Evolutionary conservation across 441 rosid genomes (phyloP).

Genomic region (Adansonia gregorii): DNA sequence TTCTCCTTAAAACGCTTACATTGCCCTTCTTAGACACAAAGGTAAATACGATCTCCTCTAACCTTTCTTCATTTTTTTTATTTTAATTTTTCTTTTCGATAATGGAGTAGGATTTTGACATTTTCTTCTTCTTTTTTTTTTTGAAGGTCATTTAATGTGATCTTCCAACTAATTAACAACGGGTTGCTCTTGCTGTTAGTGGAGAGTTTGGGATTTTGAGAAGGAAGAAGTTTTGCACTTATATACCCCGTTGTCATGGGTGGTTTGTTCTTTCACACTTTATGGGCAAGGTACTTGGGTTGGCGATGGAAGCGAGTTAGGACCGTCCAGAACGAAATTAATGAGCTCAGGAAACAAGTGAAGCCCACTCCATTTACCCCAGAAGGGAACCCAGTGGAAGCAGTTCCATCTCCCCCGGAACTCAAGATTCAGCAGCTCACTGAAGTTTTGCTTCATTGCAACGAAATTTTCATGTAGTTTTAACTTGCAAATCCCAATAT

Average conservation of each 20-base stretch:
- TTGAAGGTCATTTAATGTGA: not conserved
- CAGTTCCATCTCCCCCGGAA: conserved; percentile 61
- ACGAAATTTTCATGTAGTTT: not conserved
- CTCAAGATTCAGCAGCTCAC: conserved; percentile 70
- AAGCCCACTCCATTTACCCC: conserved; percentile 78
- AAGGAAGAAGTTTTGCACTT: conserved; percentile 82
- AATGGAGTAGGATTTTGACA: not conserved
- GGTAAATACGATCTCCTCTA: conserved; percentile 34
- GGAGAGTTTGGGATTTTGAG: conserved; percentile 77
- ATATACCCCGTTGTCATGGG: conserved; percentile 78
- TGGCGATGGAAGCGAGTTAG: conserved; percentile 97
- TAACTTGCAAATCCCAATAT: not conserved
- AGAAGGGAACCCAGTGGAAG: conserved; percentile 61
- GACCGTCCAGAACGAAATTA: conserved; percentile 72
- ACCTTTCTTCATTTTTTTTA: not conserved
- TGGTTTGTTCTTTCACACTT: conserved; percentile 64
- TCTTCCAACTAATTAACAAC: conserved; percentile 29
- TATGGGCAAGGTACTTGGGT: conserved; percentile 85
- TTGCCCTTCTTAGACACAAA: conserved; percentile 65
- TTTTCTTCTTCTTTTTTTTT: not conserved
- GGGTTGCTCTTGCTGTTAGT: conserved; percentile 75
- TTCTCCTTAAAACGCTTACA: conserved; percentile 58
- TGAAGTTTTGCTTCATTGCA: conserved; percentile 48
- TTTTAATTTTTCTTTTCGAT: not conserved
- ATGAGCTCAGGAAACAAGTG: conserved; percentile 78